Base-by-base conservation (phyloP, 352 stramenopile genomes). In the Phytophthora ohioensis region DNA sequence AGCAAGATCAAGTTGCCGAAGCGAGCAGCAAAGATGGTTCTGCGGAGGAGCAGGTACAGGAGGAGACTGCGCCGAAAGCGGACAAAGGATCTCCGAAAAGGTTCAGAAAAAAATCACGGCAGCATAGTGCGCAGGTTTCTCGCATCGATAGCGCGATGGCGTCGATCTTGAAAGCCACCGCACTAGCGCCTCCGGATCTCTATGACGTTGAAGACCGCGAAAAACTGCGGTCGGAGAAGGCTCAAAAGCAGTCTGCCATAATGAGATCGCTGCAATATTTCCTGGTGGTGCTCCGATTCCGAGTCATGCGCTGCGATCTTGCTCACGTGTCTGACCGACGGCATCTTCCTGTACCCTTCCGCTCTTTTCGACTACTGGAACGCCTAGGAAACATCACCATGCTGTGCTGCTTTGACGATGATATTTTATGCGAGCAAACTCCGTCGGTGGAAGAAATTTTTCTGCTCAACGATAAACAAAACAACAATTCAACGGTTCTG, bases 401-500 rank as follows among this genome's bases (percentile, higher is more conserved):
- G 89, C 72, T 96, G 2, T 96, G 89, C 71, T 95, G 89, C 61
- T 95, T 95, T 52, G 89, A 96, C 54, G 89, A 95, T 17, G 89
- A 96, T 63, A 89, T 96, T 38, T 59, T 96, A 39, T 96, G 89
- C 47, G 87, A 96, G 52, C 82, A 91, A 64, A 75, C 86, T 11
- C 85, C 89, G 27, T 92, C 80, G 0, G 85, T 89, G 5, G 89
- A 96, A 71, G 89, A 96, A 61, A 92, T 96, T 45, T 96, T 94
- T 45, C 59, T 96, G 21, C 69, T 95, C 4, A 95, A 85, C 47
- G 86, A 96, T 55, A 91, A 92, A 52, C 75, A 82, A 36, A 73
- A 73, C 39, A 85, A 74, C 54, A 81, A 73, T 48, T 71, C 77
- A 9, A 94, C 82, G 0, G 87, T 96, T n/a, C 57, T 96, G 30